Evolutionary conservation across 768 basidiomycete species (phyloP).

Genomic region (Suillus variegatus): DNA sequence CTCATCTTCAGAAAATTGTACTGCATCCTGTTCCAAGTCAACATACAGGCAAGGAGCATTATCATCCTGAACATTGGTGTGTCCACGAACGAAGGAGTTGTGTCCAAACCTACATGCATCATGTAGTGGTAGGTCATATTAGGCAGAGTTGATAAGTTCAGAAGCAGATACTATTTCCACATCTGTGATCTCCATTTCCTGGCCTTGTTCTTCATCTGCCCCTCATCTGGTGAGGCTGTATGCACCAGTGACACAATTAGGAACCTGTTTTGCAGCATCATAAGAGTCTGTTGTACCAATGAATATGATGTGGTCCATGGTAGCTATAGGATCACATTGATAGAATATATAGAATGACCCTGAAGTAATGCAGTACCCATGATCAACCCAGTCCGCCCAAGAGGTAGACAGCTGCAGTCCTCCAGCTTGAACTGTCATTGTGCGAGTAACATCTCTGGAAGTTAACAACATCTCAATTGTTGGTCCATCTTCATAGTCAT

Average conservation of each 20-base stretch:
- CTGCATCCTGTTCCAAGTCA: background rate
- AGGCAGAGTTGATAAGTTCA: background rate
- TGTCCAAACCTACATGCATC: background rate
- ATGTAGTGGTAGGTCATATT: background rate
- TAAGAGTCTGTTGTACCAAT: background rate
- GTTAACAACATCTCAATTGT: background rate
- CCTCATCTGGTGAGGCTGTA: background rate
- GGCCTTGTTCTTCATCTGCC: fast-evolving
- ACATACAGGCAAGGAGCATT: background rate
- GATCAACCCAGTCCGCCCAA: background rate
- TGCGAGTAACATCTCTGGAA: background rate
- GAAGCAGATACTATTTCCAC: background rate
- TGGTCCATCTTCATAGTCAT: background rate
- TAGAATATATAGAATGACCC: background rate
- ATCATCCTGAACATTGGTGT: background rate
- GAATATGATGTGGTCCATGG: background rate
- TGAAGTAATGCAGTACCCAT: background rate
- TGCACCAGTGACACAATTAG: background rate
- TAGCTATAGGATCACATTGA: background rate
- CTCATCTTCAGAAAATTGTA: background rate
- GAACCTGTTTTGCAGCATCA: background rate
- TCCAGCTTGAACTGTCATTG: background rate
- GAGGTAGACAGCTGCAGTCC: background rate
- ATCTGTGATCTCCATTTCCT: background rate
- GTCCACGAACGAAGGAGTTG: background rate